Percentiles rank a stretch among this genome's conserved stretches.
Conservation (phyloP, 768 basidiomycete species). For the Kwoniella shandongensis region DNA sequence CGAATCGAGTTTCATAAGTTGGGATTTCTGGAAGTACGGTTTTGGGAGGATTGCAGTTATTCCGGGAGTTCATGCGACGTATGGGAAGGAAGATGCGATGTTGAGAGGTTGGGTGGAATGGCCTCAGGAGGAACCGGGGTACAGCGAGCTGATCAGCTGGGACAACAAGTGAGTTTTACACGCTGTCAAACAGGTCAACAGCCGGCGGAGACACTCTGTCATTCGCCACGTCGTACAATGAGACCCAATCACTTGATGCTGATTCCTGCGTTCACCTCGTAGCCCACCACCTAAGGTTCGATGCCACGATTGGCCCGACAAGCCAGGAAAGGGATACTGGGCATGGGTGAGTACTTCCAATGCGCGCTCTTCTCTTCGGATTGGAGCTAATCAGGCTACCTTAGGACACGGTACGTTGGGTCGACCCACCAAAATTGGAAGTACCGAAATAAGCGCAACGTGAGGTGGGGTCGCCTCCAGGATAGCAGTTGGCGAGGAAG, state of each 20-base stretch:
- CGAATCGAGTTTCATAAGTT: slow-evolving; percentile 42
- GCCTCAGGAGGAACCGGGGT: slow-evolving; percentile 21
- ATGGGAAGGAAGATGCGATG: slow-evolving; percentile 47
- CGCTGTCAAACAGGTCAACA: no score
- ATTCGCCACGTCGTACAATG: no score
- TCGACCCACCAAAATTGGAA: slow-evolving; percentile 5
- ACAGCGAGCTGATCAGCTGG: slow-evolving; percentile 33
- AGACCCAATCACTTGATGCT: no score
- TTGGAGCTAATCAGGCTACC: background rate
- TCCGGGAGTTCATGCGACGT: slow-evolving; percentile 44
- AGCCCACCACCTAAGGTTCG: slow-evolving; percentile 42
- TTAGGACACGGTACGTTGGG: background rate
- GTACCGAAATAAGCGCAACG: slow-evolving; percentile 1
- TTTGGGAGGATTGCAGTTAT: slow-evolving; percentile 40
- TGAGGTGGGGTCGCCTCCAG: no score
- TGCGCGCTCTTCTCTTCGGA: background rate
- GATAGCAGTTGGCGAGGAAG: no score
- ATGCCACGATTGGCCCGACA: slow-evolving; percentile 51
- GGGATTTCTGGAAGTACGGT: slow-evolving; percentile 50
- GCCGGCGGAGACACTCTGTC: no score
- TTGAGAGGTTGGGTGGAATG: slow-evolving; percentile 46
- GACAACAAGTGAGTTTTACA: slow-evolving; percentile 41
- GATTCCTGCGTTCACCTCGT: background rate
- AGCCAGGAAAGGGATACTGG: slow-evolving; percentile 43
- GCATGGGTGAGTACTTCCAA: slow-evolving; percentile 21